Percentiles rank a stretch among this genome's conserved stretches.
Conservation (phyloP, 495 filamentous ascomycete species). For the Neurospora sp. region DNA sequence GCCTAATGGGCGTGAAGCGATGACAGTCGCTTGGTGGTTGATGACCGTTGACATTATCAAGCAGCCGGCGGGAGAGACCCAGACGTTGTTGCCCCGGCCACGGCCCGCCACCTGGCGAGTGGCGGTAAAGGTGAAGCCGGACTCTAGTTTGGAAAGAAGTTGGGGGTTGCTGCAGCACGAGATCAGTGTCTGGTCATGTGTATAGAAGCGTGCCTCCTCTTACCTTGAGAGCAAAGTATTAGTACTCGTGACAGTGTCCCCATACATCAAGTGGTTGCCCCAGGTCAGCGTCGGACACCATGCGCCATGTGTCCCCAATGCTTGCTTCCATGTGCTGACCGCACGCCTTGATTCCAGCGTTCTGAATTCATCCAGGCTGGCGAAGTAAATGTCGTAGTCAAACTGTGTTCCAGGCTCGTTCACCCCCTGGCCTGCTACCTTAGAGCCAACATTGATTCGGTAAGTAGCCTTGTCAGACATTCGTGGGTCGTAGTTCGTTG, state of each 20-base stretch:
- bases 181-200: not conserved
- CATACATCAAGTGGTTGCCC: slow-evolving; percentile 74
- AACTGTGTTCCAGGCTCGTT: slow-evolving; percentile 36
- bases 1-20: slow-evolving; percentile 67
- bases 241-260: slow-evolving; percentile 87
- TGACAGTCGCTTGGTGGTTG: slow-evolving; percentile 63
- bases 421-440: not conserved
- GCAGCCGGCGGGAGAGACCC: slow-evolving; percentile 82
- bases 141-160: slow-evolving; percentile 64
- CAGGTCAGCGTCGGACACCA: slow-evolving; percentile 47
- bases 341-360: not conserved
- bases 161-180: slow-evolving; percentile 52
- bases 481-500: not conserved
- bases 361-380: slow-evolving; percentile 57
- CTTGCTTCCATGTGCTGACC: not conserved
- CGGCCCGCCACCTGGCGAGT: slow-evolving; percentile 86
- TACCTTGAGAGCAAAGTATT: slow-evolving; percentile 92
- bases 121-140: slow-evolving; percentile 81
- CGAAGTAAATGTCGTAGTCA: slow-evolving; percentile 71
- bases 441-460: not conserved
- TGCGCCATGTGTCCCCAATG: slow-evolving; percentile 7
- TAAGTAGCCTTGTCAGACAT: not conserved
- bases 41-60: slow-evolving; percentile 82
- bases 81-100: slow-evolving; percentile 85
- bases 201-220: slow-evolving; percentile 4